Evolutionary conservation across 371 early-diverging fungal genomes (phyloP).

Genomic region (Rhizopus arrhizus): DNA sequence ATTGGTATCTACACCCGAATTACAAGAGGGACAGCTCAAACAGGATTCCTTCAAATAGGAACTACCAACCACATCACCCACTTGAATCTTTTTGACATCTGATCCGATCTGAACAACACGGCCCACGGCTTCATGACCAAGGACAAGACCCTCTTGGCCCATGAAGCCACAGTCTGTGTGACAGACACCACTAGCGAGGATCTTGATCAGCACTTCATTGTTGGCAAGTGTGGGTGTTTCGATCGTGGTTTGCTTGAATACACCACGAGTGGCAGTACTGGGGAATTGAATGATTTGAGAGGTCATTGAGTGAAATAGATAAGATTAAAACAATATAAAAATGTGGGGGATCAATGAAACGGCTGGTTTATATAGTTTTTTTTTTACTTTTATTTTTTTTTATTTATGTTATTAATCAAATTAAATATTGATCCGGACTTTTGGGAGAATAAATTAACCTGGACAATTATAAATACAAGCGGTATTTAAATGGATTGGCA

Average conservation of each 20-base stretch:
- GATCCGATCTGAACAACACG: constrained; percentile 45
- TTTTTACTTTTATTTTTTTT: no score
- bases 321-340: no score
- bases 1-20: constrained; percentile 48
- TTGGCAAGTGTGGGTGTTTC: constrained; percentile 19
- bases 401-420: no score
- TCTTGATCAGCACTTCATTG: constrained; percentile 42
- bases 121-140: constrained; percentile 60
- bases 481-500: no score
- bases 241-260: constrained; percentile 23
- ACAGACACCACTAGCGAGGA: constrained; percentile 60
- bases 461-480: no score
- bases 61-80: constrained; percentile 58
- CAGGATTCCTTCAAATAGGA: constrained; percentile 50
- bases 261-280: constrained; percentile 14
- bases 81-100: constrained; percentile 41
- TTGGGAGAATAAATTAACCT: no score
- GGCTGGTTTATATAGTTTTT: no score
- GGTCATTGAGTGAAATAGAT: neutral
- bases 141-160: constrained; percentile 26
- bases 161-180: constrained; percentile 49
- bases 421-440: no score
- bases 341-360: no score
- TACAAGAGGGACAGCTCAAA: constrained; percentile 44
- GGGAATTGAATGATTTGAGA: constrained; percentile 17